Conservation (phyloP, 2,329 filamentous ascomycete genomes). For the Tolypocladium pustulatum region DNA sequence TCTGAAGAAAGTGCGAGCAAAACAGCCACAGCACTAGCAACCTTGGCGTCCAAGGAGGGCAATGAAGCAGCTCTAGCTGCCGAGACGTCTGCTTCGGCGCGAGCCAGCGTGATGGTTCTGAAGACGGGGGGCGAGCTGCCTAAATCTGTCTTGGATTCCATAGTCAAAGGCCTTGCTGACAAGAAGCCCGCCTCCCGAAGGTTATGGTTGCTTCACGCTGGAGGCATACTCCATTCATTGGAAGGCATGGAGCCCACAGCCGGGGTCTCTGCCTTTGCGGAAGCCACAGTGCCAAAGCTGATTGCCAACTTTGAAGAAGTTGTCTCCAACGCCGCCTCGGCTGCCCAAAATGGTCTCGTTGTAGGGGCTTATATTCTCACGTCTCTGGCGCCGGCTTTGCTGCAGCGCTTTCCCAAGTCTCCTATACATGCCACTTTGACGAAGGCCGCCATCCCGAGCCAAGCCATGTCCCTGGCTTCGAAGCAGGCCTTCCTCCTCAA, state of each 20-base stretch:
- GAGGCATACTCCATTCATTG: conserved; percentile 54
- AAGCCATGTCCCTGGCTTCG: conserved; percentile 58
- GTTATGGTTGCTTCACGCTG: conserved; percentile 68
- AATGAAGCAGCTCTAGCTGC: conserved; percentile 74
- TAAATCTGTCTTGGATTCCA: conserved; percentile 56
- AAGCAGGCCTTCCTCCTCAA: conserved; percentile 86
- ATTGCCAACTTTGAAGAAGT: conserved; percentile 69
- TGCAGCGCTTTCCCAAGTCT: conserved; percentile 44
- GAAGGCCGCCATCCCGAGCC: conserved; percentile 51
- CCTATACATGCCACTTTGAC: conserved; percentile 32
- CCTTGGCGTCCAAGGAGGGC: conserved; percentile 70
- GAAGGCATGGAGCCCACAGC: conserved; percentile 35
- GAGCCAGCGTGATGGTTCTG: conserved; percentile 53
- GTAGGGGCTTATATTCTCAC: conserved; percentile 67
- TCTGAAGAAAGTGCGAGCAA: conserved; percentile 54
- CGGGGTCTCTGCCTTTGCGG: conserved; percentile 38
- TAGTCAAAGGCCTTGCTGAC: conserved; percentile 73
- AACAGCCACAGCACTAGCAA: conserved; percentile 54
- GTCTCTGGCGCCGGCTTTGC: conserved; percentile 47
- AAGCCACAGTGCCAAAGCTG: conserved; percentile 43
- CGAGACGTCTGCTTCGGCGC: conserved; percentile 62
- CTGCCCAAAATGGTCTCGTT: conserved; percentile 74
- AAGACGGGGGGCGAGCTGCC: conserved; percentile 50
- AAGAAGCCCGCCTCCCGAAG: conserved; percentile 72
- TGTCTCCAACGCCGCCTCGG: conserved; percentile 62